Percentiles rank a stretch among this genome's conserved stretches.
Evolutionary conservation across 106 monocot genomes (phyloP).

Genomic region (Vanilla planifolia): DNA sequence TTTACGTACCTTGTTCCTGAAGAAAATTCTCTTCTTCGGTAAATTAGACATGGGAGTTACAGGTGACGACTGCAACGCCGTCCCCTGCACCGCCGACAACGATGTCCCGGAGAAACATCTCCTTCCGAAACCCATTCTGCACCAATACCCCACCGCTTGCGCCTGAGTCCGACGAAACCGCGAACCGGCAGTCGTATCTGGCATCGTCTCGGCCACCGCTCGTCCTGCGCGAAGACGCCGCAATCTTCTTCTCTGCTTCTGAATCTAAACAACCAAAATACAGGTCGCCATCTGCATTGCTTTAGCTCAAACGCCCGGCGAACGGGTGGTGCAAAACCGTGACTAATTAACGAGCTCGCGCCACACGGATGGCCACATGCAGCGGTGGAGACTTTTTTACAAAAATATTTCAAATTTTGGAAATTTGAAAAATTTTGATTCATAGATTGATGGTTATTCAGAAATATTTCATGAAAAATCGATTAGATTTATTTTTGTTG

Average conservation of each 20-base stretch:
- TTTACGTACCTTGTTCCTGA: slow-evolving; percentile 42
- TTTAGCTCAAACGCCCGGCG: too few species aligned
- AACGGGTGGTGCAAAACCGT: too few species aligned
- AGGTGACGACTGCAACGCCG: slow-evolving; percentile 9
- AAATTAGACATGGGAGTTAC: slow-evolving; percentile 32
- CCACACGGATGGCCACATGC: too few species aligned
- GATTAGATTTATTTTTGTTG: background rate
- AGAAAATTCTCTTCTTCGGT: slow-evolving; percentile 45
- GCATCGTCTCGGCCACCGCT: background rate
- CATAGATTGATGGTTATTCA: too few species aligned
- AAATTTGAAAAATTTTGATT: background rate
- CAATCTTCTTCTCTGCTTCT: background rate
- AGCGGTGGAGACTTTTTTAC: background rate
- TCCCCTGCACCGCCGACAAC: background rate
- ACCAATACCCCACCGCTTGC: slow-evolving; percentile 35
- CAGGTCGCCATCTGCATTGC: too few species aligned
- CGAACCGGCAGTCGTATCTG: slow-evolving; percentile 24
- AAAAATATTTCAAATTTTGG: background rate
- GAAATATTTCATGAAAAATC: too few species aligned
- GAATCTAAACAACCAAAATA: background rate
- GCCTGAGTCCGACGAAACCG: slow-evolving; percentile 22
- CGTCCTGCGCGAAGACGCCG: slow-evolving; percentile 14
- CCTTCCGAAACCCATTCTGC: slow-evolving; percentile 25
- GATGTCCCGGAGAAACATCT: slow-evolving; percentile 41
- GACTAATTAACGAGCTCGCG: too few species aligned